Base-by-base conservation (phyloP, 495 filamentous ascomycete species). In the Pseudevernia furfuracea region DNA sequence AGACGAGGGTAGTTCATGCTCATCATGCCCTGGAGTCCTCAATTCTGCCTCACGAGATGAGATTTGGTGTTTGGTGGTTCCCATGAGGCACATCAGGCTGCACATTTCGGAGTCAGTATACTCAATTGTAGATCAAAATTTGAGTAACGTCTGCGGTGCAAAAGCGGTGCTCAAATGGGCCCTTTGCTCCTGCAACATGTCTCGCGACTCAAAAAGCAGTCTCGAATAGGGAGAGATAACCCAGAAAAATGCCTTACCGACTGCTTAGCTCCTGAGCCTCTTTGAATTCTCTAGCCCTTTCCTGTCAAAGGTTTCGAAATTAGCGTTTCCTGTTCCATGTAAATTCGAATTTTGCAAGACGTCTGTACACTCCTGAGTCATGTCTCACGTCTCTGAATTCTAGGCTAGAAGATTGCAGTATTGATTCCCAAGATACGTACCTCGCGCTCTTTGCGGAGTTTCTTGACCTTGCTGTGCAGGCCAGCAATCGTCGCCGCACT, bases 221-320 rank as follows among this genome's bases (percentile, higher is more conserved):
- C n/a, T n/a, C n/a, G n/a, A n/a, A n/a, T n/a, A n/a, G n/a, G n/a
- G n/a, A n/a, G n/a, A n/a, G n/a, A n/a, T n/a, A n/a, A n/a, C n/a
- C n/a, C n/a, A n/a, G n/a, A n/a, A n/a, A n/a, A n/a, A n/a, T n/a
- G n/a, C n/a, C n/a, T n/a, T n/a, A n/a, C n/a, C 76, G 74, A 28
- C 77, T 68, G 41, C 79, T 80, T 28, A 81, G 78, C 52, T 81
- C 76, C 62, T 81, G 79, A 21, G 79, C 78, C 60, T 81, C 77
- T 1, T 73, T 75, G 46, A 82, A 79, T 59, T 82, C 79, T 17
- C 74, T 74, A n/a, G 78, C 75, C 64, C 78, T 79, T 25, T 75
- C 71, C 34, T 77, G 71, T 58, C 75, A 69, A 58, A 79, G 75
- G 25, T 61, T 49, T 53, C 52, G 7, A 25, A 38, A 30, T 41